A percentile compares a stretch with the other conserved stretches of the same genome.
phyloP scores from a whole-genome alignment of 208 protist species.

The Acanthamoeba triangularis region DNA sequence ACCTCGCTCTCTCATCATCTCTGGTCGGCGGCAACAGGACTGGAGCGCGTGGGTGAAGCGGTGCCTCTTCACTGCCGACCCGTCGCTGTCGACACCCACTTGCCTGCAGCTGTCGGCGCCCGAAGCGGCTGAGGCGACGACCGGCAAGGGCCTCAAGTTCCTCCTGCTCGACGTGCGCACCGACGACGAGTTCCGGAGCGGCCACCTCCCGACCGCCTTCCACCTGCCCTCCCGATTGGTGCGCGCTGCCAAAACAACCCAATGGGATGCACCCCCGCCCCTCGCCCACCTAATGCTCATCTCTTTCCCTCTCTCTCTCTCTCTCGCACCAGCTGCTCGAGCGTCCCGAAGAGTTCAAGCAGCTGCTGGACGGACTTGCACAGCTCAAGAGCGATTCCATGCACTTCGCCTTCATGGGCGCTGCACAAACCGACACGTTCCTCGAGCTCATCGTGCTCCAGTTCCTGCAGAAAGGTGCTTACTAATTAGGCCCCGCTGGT shows the following conservation, averaged over 20 bases:
- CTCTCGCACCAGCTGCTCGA: not conserved
- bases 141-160: not conserved
- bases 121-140: not conserved
- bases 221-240: conserved; percentile 46
- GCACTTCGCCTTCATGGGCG: not conserved
- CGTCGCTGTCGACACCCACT: conserved; percentile 39
- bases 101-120: not conserved
- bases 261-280: not conserved
- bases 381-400: conserved; percentile 6
- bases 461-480: conserved; percentile 41
- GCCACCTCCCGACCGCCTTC: conserved; percentile 39
- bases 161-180: conserved; percentile 28
- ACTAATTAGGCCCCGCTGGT: not conserved
- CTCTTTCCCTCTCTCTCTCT: not conserved
- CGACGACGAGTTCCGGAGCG: not conserved
- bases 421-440: not conserved
- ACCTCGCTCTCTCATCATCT: not conserved
- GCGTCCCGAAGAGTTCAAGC: conserved; percentile 35
- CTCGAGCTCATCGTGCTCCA: conserved; percentile 43
- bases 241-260: no score
- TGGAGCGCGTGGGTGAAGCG: conserved; percentile 6
- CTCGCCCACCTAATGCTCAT: not conserved
- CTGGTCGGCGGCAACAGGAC: not conserved
- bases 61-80: not conserved
- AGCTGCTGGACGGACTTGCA: not conserved